These are phyloP conservation scores for Trypanosoma boissoni DNA, from an alignment of 208 protist genomes.

Conservation along the genomic window DNA sequence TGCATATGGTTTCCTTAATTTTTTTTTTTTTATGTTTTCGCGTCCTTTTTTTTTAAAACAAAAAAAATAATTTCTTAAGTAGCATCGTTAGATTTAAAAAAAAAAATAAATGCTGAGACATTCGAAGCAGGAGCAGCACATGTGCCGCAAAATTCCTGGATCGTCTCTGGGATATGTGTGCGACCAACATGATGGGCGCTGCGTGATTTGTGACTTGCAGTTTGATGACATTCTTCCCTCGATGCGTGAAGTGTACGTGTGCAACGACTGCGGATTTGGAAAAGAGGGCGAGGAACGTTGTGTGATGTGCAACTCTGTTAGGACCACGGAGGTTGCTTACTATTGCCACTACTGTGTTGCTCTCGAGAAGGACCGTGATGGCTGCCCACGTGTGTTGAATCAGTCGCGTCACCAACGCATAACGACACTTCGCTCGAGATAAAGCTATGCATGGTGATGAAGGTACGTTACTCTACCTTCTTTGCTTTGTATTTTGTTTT, in stretches of 20 bases:
- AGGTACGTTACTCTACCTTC: neutral
- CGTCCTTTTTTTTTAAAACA: neutral
- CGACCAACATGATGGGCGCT: constrained; percentile 84
- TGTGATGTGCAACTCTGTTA: constrained; percentile 73
- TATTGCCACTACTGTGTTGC: constrained; percentile 86
- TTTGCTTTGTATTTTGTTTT: neutral
- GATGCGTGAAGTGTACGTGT: constrained; percentile 81
- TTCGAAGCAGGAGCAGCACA: constrained; percentile 74
- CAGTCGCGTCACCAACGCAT: constrained; percentile 70
- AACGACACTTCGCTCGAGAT: constrained; percentile 34
- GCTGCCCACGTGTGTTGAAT: constrained; percentile 84
- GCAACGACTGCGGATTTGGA: constrained; percentile 84
- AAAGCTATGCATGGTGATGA: neutral
- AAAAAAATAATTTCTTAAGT: too few species aligned
- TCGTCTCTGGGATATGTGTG: constrained; percentile 73
- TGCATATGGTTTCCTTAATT: neutral
- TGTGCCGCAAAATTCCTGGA: constrained; percentile 87
- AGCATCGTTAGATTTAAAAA: too few species aligned
- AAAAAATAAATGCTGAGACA: constrained; percentile 83
- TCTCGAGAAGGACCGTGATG: constrained; percentile 88
- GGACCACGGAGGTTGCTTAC: constrained; percentile 75
- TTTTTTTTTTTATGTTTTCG: neutral
- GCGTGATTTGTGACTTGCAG: constrained; percentile 85
- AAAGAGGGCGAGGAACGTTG: constrained; percentile 75
- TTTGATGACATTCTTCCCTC: constrained; percentile 68